Evolutionary conservation across 352 stramenopile genomes (phyloP), one percentile per base, ranked within the genome.

Genomic region (Phytopythium kandeliae): DNA sequence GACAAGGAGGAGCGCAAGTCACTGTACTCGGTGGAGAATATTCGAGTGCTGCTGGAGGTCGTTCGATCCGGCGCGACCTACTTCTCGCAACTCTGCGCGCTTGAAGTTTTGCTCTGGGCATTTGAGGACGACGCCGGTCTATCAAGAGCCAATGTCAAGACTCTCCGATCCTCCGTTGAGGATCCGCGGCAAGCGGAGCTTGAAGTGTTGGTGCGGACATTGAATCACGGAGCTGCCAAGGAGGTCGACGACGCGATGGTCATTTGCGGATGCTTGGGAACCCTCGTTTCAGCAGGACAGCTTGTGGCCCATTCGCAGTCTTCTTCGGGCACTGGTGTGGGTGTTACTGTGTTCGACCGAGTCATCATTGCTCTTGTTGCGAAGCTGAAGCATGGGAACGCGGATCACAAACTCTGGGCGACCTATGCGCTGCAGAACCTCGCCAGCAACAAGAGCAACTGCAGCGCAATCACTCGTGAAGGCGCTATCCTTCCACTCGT

Each of bases 11-110:
- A 34, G 28, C 43, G 43, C 43, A 38, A 49, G 26, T 11, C 16
- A 6, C 2, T 49, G 43, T 49, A 49, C 21, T 21, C 28, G 0
- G n/a, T 16, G 4, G 43, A 49, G 4, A 16, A 4, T 4, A 37
- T 38, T 13, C 43, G 10, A 38, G 26, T 38, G 26, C 43, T 49
- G 16, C 19, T n/a, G 13, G 43, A 49, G 17, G 28, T 17, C 17
- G 43, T 38, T 17, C 22, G 21, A 38, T 1, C 6, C 6, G 43
- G 24, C 3, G 0, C 26, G 28, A 37, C 43, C 3, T 49, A 26
- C 16, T 49, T 37, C 16, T 15, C 43, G 43, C 43, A 25, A 22
- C 28, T 49, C 24, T 38, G 38, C 17, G 43, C 43, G 28, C 19
- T 49, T 2, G 28, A 38, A 4, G 6, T 1, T 0, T 1, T 49